Percentiles rank a stretch among this genome's conserved stretches.
Conservation (phyloP, 2,329 filamentous ascomycete genomes). For the Penicillium sp. region DNA sequence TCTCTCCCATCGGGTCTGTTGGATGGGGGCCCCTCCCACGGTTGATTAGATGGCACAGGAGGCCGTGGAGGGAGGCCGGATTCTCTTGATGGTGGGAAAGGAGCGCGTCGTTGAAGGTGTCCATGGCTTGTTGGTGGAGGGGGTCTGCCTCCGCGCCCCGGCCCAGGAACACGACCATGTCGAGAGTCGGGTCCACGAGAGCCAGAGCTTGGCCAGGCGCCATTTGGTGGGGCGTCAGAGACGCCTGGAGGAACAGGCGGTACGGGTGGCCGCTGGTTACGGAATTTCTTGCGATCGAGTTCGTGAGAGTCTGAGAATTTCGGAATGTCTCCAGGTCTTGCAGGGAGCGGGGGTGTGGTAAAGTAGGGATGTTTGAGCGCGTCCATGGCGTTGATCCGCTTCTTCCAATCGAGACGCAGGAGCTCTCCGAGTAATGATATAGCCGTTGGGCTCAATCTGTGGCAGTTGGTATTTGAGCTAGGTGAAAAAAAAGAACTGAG, state of each 20-base stretch:
- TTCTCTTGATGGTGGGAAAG: conserved; percentile 30
- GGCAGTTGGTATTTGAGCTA: not conserved
- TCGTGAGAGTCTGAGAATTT: conserved; percentile 94
- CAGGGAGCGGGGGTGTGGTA: conserved; percentile 72
- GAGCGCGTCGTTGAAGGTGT: conserved; percentile 27
- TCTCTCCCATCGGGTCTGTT: conserved; percentile 30
- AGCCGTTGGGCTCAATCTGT: conserved; percentile 66
- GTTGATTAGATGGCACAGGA: conserved; percentile 32
- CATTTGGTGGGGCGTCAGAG: conserved; percentile 69
- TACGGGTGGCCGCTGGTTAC: conserved; percentile 78
- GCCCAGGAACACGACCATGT: conserved; percentile 38
- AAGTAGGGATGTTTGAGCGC: conserved; percentile 93
- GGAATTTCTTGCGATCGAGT: conserved; percentile 87
- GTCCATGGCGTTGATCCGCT: conserved; percentile 88
- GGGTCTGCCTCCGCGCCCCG: conserved; percentile 31
- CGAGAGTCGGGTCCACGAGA: conserved; percentile 33
- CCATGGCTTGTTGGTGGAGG: conserved; percentile 20
- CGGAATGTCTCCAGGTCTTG: conserved; percentile 83
- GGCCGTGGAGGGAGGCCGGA: conserved; percentile 41
- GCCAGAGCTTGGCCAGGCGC: conserved; percentile 51
- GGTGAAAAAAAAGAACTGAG: not conserved
- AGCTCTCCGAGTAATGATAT: conserved; percentile 80
- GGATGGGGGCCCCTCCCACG: conserved; percentile 28
- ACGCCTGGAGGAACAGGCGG: conserved; percentile 91
- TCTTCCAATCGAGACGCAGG: conserved; percentile 84